Conservation (phyloP, 805 yeast species). For the Kodamaea nitidulidarum region DNA sequence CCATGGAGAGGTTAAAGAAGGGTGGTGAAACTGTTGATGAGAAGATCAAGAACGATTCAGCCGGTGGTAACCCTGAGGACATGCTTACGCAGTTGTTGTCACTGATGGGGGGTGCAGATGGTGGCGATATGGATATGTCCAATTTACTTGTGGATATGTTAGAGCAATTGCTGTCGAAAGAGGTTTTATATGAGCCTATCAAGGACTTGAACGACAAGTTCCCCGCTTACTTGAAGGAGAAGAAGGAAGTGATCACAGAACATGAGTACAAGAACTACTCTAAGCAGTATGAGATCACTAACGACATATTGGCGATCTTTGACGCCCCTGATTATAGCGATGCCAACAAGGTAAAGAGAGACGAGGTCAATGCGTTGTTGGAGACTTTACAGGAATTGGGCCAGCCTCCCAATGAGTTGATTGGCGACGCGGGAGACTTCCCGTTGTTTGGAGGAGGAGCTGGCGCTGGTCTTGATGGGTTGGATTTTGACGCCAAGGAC, state of each 20-base stretch:
- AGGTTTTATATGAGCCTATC: slow-evolving; percentile 82
- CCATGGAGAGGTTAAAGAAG: slow-evolving; percentile 74
- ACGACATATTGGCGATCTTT: slow-evolving; percentile 58
- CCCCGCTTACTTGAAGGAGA: slow-evolving; percentile 62
- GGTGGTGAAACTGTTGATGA: slow-evolving; percentile 70
- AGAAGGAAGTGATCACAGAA: slow-evolving; percentile 40
- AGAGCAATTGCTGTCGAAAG: slow-evolving; percentile 78
- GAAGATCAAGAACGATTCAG: slow-evolving; percentile 44
- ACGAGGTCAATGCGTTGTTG: slow-evolving; percentile 52
- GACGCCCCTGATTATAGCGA: slow-evolving; percentile 65
- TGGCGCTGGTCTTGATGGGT: slow-evolving; percentile 23
- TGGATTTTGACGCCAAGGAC: slow-evolving; percentile 49
- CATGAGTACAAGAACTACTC: slow-evolving; percentile 52
- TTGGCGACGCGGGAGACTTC: slow-evolving; percentile 52
- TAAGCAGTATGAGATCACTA: slow-evolving; percentile 59
- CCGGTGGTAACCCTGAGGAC: slow-evolving; percentile 41
- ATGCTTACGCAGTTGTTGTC: slow-evolving; percentile 61
- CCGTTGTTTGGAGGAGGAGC: slow-evolving; percentile 40
- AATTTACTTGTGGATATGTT: slow-evolving; percentile 68
- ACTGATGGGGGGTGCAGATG: slow-evolving; percentile 38
- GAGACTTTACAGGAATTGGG: slow-evolving; percentile 73
- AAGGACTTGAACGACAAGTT: slow-evolving; percentile 72
- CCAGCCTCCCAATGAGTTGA: slow-evolving; percentile 73
- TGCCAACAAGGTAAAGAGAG: slow-evolving; percentile 38
- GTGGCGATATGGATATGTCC: slow-evolving; percentile 54